Evolutionary conservation across 768 basidiomycete species (phyloP).

Genomic region (Mycena capillaripes): DNA sequence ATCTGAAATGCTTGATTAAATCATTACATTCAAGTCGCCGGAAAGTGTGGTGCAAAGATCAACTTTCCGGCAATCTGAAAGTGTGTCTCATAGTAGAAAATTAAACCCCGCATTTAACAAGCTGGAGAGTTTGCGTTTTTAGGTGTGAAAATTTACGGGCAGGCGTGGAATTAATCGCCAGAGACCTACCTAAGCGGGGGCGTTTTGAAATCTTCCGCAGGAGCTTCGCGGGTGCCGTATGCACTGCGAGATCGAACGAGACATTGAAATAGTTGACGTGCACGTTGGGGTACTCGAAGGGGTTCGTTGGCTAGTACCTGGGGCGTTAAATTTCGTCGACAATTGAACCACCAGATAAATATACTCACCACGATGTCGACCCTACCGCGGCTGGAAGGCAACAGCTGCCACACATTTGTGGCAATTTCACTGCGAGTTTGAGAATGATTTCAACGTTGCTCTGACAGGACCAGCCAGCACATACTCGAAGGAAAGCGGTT

Average conservation of each 20-base stretch:
- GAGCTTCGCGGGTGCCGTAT: constrained; percentile 60
- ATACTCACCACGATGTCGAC: constrained; percentile 42
- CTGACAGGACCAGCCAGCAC: neutral
- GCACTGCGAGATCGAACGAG: constrained; percentile 63
- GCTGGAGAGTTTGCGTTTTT: too few species aligned
- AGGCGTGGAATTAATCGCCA: neutral
- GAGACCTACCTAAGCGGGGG: constrained; percentile 54
- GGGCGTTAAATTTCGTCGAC: neutral
- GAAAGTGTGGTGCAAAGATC: too few species aligned
- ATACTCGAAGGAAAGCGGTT: neutral
- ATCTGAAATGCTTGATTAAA: too few species aligned
- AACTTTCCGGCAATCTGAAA: too few species aligned
- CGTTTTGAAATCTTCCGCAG: constrained; percentile 56
- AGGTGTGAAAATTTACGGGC: too few species aligned
- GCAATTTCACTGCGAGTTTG: constrained; percentile 45
- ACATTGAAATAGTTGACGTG: constrained; percentile 66
- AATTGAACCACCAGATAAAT: neutral
- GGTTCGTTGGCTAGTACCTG: constrained; percentile 54
- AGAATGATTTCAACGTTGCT: neutral
- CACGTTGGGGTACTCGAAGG: constrained; percentile 61
- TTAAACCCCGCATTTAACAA: too few species aligned
- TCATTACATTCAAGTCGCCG: too few species aligned
- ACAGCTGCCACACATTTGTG: constrained; percentile 63
- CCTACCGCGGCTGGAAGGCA: constrained; percentile 69
- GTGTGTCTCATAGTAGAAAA: neutral